These are phyloP conservation scores for Poa pratensis DNA, from an alignment of 176 grass and related monocot genomes.

Conservation along the genomic window DNA sequence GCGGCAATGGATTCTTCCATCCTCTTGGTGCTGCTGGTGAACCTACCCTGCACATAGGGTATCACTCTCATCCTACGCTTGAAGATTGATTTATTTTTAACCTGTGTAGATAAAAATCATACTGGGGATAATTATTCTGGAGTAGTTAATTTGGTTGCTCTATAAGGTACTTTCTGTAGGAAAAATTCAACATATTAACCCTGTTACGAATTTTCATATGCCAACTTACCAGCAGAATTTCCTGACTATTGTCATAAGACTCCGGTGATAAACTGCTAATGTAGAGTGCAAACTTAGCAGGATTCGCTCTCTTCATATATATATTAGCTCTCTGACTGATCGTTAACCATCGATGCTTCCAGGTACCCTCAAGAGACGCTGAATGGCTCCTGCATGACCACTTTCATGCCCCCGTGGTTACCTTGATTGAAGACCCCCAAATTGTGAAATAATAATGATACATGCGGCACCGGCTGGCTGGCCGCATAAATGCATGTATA, in stretches of 20 bases:
- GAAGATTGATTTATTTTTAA: background rate
- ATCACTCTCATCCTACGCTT: background rate
- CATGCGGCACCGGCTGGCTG: background rate
- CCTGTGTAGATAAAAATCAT: background rate
- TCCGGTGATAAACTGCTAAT: no score
- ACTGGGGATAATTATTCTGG: background rate
- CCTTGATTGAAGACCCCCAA: constrained; percentile 41
- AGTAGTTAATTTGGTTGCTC: background rate
- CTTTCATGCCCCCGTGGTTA: constrained; percentile 81
- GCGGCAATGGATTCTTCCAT: constrained; percentile 78
- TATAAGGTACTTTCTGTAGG: constrained; percentile 6
- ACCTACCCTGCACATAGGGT: constrained; percentile 95
- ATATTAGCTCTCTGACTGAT: background rate
- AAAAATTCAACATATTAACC: background rate
- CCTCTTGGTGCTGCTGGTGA: constrained; percentile 67
- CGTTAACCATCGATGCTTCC: constrained; percentile 12
- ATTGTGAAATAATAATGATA: constrained; percentile 44
- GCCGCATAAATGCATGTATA: constrained; percentile 8
- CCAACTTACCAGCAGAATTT: background rate
- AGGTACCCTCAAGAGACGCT: constrained; percentile 84
- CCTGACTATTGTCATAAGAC: background rate
- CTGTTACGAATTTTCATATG: background rate
- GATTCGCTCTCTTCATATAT: background rate
- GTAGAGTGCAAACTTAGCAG: background rate
- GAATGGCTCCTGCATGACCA: constrained; percentile 67